Evolutionary conservation across 208 protist genomes (phyloP), one percentile per base, ranked within the genome.

Genomic region (Leptomonas seymouri): DNA sequence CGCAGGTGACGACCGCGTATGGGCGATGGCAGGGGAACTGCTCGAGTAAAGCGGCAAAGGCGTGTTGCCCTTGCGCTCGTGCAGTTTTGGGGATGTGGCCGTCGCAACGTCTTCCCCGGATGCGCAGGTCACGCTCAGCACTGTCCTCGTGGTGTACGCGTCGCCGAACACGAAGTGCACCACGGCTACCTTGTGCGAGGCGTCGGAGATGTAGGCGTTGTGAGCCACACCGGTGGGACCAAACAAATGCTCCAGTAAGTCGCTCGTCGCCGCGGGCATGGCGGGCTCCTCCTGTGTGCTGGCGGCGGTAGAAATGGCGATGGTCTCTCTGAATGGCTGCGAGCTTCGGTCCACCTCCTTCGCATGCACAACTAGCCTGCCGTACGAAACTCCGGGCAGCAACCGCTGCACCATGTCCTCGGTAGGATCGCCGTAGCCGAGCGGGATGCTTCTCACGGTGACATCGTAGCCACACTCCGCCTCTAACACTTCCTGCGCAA

Each of bases 141-240:
- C 74, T 15, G 85, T 93, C n/a, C 80, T 85, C 11, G 85, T 86
- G 8, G 87, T 87, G 67, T 84, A 86, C 46, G 80, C 80, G 46
- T 93, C 85, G 18, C 87, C 87, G 56, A 93, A 93, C 44, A 93
- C n/a, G 70, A 93, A 93, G 27, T 78, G 30, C 44, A 86, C 75
- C 12, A 76, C 57, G 18, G 84, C 78, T 3, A 70, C 36, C 65
- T 84, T 89, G n/a, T 55, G 64, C 18, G 74, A 78, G 14, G 63
- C 20, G 21, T 72, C 54, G 21, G 64, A 60, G 28, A 68, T 59
- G 68, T 71, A 61, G 18, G 42, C 28, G 46, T 67, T 23, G 49
- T 75, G 64, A 21, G 54, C 67, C 15, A 73, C 41, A 14, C 68
- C 78, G 15, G 65, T 66, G 6, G 58, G 71, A 20, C 69, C 73